These are phyloP conservation scores for Colletotrichum coccodes DNA, from an alignment of 2,329 filamentous ascomycete species.

Conservation along the genomic window DNA sequence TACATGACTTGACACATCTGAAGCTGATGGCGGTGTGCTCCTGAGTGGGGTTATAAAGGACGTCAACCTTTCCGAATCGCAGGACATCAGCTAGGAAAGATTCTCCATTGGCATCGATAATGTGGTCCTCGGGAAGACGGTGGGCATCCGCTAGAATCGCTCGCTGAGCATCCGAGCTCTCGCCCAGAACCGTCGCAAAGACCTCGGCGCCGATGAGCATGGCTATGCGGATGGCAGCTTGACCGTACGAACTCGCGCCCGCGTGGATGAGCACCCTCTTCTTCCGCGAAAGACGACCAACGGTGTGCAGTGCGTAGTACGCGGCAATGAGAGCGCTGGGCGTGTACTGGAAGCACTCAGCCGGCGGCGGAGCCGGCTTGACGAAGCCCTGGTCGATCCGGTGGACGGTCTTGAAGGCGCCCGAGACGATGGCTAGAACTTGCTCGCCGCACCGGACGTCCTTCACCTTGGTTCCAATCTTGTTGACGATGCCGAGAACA, in stretches of 20 bases:
- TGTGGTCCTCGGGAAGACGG: constrained; percentile 46
- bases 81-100: constrained; percentile 45
- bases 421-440: constrained; percentile 52
- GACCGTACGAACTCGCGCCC: constrained; percentile 54
- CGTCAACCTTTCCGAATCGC: constrained; percentile 39
- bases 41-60: constrained; percentile 54
- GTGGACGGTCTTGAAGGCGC: constrained; percentile 47
- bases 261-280: constrained; percentile 54
- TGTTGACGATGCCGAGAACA: constrained; percentile 48
- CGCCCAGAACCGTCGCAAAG: constrained; percentile 51
- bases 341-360: constrained; percentile 22
- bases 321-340: constrained; percentile 54
- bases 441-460: constrained; percentile 48
- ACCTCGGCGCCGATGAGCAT: constrained; percentile 49
- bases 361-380: constrained; percentile 24
- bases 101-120: constrained; percentile 49
- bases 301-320: constrained; percentile 50
- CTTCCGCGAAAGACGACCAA: constrained; percentile 39
- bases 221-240: constrained; percentile 55
- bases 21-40: constrained; percentile 43
- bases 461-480: constrained; percentile 44
- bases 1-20: constrained; percentile 48
- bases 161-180: constrained; percentile 45
- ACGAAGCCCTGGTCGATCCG: constrained; percentile 49
- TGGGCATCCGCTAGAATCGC: constrained; percentile 43